phyloP scores from a whole-genome alignment of 305 asterid species.

The Fraxinus greggii region DNA sequence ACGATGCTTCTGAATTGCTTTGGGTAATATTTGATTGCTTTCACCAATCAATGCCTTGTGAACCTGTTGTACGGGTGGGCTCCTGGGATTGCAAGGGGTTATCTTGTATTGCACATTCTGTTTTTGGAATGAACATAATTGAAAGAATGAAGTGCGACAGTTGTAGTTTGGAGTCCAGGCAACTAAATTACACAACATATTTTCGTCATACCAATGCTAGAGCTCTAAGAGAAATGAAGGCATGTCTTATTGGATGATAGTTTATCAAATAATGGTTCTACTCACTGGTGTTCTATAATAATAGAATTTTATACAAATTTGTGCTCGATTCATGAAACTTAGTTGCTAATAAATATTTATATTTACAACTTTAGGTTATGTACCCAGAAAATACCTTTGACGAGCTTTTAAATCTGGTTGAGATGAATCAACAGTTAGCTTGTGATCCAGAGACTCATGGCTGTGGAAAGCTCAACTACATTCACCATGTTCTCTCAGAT shows the following conservation, averaged over 20 bases:
- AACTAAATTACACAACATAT: conserved; percentile 75
- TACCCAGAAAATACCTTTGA: conserved; percentile 80
- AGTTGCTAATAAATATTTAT: conserved; percentile 12
- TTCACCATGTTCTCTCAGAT: conserved; percentile 76
- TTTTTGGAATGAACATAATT: conserved; percentile 82
- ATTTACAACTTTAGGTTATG: conserved; percentile 52
- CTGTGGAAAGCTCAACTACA: conserved; percentile 78
- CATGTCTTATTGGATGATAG: conserved; percentile 29
- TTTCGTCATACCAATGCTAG: conserved; percentile 88
- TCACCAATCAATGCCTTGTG: conserved; percentile 65
- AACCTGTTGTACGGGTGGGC: conserved; percentile 25
- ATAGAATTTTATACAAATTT: conserved; percentile 5
- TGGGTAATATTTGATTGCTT: conserved; percentile 83
- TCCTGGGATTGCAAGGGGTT: conserved; percentile 41
- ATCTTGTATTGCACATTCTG: conserved; percentile 75
- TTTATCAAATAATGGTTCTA: conserved; percentile 5
- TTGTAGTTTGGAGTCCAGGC: conserved; percentile 81
- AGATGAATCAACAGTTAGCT: conserved; percentile 85
- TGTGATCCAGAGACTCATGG: conserved; percentile 84
- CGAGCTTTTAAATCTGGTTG: conserved; percentile 78
- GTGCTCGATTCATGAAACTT: conserved; percentile 10
- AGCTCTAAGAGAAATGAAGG: conserved; percentile 91
- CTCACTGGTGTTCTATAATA: background rate
- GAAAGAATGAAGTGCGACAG: conserved; percentile 81
- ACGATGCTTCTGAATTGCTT: conserved; percentile 92